Percentiles rank a stretch among this genome's conserved stretches.
phyloP scores from a whole-genome alignment of 2,329 filamentous ascomycete genomes.

The Thielaviopsis euricoi region DNA sequence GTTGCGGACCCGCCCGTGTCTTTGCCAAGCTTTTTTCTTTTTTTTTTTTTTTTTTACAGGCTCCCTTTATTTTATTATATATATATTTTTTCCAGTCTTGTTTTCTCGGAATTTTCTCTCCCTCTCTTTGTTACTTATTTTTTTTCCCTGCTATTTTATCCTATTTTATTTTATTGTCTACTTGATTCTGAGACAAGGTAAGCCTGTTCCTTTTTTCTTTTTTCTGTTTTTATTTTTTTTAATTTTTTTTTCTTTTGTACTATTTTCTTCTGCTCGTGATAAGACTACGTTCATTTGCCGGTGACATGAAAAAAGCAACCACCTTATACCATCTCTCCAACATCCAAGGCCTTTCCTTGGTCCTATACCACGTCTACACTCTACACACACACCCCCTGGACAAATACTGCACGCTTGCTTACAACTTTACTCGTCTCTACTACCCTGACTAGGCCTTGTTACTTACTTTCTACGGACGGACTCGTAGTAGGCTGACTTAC shows the following conservation, averaged over 20 bases:
- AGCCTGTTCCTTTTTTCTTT: neutral
- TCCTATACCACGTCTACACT: too few species aligned
- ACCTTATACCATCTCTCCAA: neutral
- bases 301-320: neutral
- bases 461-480: too few species aligned
- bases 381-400: too few species aligned
- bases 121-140: neutral
- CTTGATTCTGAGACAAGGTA: neutral
- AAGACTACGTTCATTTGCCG: neutral
- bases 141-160: neutral
- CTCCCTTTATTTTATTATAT: neutral
- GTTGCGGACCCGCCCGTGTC: too few species aligned
- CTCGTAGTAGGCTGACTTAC: neutral
- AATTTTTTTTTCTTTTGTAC: neutral
- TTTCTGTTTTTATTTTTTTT: too few species aligned
- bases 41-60: neutral
- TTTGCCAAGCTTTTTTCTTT: too few species aligned
- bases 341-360: too few species aligned
- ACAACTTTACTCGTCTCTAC: too few species aligned
- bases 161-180: neutral
- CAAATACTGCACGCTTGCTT: too few species aligned
- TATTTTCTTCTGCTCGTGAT: too few species aligned
- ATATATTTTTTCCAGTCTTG: neutral
- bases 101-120: neutral
- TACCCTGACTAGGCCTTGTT: too few species aligned